phyloP scores from a whole-genome alignment of 768 basidiomycete species.

The Tylopilus subfusipes region DNA sequence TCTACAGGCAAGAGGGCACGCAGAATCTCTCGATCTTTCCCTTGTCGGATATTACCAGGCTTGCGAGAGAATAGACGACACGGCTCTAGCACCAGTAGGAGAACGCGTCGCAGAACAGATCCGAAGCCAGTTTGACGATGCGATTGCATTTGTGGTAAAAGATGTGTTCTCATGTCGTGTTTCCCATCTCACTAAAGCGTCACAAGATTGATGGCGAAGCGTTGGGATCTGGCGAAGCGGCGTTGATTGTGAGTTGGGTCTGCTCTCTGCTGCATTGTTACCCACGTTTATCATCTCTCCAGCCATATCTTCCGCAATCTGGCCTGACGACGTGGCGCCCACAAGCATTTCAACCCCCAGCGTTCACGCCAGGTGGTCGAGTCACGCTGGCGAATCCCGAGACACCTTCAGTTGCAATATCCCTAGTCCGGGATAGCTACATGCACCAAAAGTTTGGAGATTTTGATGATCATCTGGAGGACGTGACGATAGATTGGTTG shows the following conservation, averaged over 20 bases:
- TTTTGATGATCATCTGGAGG: slow-evolving; percentile 81
- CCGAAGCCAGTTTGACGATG: slow-evolving; percentile 49
- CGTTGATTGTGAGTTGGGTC: slow-evolving; percentile 50
- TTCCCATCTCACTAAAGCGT: slow-evolving; percentile 5
- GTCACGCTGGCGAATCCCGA: slow-evolving; percentile 47
- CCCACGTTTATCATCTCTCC: slow-evolving; percentile 4
- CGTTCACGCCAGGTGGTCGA: slow-evolving; percentile 45
- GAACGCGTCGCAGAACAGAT: slow-evolving; percentile 60
- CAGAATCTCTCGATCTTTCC: slow-evolving; percentile 47
- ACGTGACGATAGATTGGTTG: slow-evolving; percentile 55
- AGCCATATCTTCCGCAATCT: slow-evolving; percentile 52
- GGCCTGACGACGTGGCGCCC: slow-evolving; percentile 48
- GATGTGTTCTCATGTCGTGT: neutral
- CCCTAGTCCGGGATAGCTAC: slow-evolving; percentile 47
- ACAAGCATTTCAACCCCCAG: slow-evolving; percentile 32
- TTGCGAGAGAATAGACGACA: slow-evolving; percentile 59
- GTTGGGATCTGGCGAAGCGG: slow-evolving; percentile 49
- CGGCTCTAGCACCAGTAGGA: slow-evolving; percentile 59
- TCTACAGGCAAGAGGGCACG: slow-evolving; percentile 55
- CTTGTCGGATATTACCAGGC: slow-evolving; percentile 79
- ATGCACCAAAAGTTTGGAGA: slow-evolving; percentile 64
- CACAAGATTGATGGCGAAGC: slow-evolving; percentile 58
- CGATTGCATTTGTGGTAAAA: slow-evolving; percentile 69
- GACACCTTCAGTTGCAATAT: slow-evolving; percentile 45
- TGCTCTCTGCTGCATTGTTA: neutral